These are phyloP conservation scores for Pichia gijzeniarum DNA, from an alignment of 805 yeast genomes.

Conservation along the genomic window DNA sequence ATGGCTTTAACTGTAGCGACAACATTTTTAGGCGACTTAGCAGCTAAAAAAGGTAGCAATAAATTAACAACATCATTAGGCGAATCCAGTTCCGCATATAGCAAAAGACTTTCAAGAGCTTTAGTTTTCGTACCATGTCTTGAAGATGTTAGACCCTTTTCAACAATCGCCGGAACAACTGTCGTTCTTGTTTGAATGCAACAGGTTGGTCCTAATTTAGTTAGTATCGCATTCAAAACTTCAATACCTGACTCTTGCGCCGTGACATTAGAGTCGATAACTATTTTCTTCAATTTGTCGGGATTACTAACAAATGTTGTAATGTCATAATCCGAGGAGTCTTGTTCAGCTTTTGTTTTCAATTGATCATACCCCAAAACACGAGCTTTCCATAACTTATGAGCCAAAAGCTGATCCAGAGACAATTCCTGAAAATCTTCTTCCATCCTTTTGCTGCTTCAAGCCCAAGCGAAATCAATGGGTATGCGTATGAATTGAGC, in stretches of 20 bases:
- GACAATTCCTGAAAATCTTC: slow-evolving; percentile 4
- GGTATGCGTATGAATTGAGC: no score
- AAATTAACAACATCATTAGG: slow-evolving; percentile 64
- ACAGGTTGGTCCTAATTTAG: slow-evolving; percentile 45
- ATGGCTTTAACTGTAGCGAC: slow-evolving; percentile 58
- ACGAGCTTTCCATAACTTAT: slow-evolving; percentile 11
- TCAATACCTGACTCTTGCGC: slow-evolving; percentile 81
- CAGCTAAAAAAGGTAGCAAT: slow-evolving; percentile 52
- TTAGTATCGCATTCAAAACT: slow-evolving; percentile 48
- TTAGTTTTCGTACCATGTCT: slow-evolving; percentile 69
- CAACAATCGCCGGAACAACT: slow-evolving; percentile 52
- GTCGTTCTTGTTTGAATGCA: slow-evolving; percentile 36
- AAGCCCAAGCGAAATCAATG: neutral
- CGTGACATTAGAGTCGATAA: slow-evolving; percentile 78
- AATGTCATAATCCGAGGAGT: neutral
- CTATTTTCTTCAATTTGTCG: slow-evolving; percentile 48
- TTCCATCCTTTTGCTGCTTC: neutral
- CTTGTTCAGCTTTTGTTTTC: slow-evolving; percentile 1
- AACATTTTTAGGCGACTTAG: slow-evolving; percentile 72
- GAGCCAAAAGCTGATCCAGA: slow-evolving; percentile 3
- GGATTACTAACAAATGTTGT: slow-evolving; percentile 42
- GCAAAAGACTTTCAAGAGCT: slow-evolving; percentile 54
- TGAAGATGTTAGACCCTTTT: slow-evolving; percentile 73
- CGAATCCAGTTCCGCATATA: slow-evolving; percentile 57
- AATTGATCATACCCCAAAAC: slow-evolving; percentile 3